Conservation (phyloP, 305 asterid species). For the Fraxinus sp. region DNA sequence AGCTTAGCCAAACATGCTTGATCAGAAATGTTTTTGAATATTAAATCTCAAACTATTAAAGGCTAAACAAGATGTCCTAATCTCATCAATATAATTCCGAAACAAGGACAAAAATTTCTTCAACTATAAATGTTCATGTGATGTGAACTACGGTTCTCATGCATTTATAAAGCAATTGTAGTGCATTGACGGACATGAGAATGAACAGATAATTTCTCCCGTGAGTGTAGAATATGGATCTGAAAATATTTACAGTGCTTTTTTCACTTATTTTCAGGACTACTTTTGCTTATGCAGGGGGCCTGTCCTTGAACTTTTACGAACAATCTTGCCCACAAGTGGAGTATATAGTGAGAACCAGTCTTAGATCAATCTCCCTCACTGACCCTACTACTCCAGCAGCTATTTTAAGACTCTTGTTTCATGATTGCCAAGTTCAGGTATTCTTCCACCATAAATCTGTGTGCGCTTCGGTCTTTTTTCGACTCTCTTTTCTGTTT, state of each 20-base stretch:
- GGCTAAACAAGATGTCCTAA: not conserved
- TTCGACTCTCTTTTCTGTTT: not conserved
- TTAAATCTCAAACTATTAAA: not conserved
- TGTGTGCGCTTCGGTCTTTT: not conserved
- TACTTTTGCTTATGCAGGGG: slow-evolving; percentile 6
- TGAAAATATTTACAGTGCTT: slow-evolving; percentile 1
- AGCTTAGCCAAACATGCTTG: not conserved
- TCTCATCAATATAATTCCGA: not conserved
- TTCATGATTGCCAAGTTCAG: slow-evolving; percentile 59
- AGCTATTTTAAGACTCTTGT: slow-evolving; percentile 42
- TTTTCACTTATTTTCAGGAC: not conserved
- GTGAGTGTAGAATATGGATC: slow-evolving; percentile 2
- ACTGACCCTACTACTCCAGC: slow-evolving; percentile 43
- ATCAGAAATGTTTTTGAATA: not conserved
- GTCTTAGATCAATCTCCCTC: slow-evolving; percentile 25
- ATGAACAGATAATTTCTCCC: not conserved
- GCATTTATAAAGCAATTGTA: not conserved
- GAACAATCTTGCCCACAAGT: slow-evolving; percentile 36
- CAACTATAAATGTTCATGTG: not conserved
- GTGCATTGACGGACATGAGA: not conserved
- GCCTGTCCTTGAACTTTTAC: slow-evolving; percentile 30
- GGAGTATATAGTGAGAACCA: slow-evolving; percentile 31
- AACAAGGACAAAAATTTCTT: not conserved
- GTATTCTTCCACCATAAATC: slow-evolving; percentile 19
- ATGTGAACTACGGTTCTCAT: not conserved